Conservation (phyloP, 495 filamentous ascomycete genomes). For the Neurospora sp. region DNA sequence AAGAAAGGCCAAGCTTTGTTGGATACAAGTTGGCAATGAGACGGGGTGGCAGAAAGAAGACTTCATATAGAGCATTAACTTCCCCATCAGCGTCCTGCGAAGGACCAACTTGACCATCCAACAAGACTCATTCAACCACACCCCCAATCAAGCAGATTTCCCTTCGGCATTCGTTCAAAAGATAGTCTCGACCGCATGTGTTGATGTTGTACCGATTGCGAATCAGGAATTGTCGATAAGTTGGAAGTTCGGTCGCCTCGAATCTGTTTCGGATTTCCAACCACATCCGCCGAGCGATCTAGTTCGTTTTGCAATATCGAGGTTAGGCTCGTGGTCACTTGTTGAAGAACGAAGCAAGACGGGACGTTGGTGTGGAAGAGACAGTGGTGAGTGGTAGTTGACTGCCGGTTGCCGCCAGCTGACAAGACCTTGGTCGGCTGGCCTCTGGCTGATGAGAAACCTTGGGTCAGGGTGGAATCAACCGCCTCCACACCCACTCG, state of each 20-base stretch:
- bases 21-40: neutral
- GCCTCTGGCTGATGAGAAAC: neutral
- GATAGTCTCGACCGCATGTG: neutral
- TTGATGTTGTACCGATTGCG: neutral
- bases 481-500: neutral
- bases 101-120: neutral
- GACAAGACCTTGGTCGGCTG: neutral
- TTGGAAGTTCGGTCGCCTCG: neutral
- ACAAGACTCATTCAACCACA: neutral
- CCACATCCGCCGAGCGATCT: neutral
- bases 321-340: too few relatives aligned
- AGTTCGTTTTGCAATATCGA: neutral
- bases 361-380: neutral
- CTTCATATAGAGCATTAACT: neutral
- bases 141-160: neutral
- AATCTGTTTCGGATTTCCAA: neutral
- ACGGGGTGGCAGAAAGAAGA: neutral
- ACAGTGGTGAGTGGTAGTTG: neutral
- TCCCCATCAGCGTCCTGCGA: neutral
- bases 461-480: neutral
- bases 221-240: neutral
- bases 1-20: neutral
- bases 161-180: neutral
- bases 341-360: neutral
- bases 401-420: neutral